Conservation (phyloP, 2,329 filamentous ascomycete genomes). For the Harringtonia lauricola region DNA sequence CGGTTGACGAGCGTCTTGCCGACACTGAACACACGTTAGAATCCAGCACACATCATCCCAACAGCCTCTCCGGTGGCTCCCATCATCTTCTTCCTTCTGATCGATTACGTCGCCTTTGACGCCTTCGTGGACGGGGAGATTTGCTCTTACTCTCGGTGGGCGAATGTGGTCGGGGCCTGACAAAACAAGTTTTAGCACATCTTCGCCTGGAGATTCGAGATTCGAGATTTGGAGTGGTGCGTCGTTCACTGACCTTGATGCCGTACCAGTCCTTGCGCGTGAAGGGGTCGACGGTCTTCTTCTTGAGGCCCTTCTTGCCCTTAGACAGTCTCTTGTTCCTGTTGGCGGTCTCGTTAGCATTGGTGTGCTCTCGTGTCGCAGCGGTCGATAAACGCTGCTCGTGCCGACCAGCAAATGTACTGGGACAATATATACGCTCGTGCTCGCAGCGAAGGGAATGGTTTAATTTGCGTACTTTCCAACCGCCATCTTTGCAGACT, state of each 20-base stretch:
- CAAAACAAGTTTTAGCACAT: not conserved
- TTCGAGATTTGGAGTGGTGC: not conserved
- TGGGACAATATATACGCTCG: no score
- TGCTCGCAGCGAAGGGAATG: not conserved
- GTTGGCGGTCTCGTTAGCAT: constrained; percentile 8
- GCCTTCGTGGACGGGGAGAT: not conserved
- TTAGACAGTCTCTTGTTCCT: constrained; percentile 99
- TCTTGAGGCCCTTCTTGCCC: constrained; percentile 99
- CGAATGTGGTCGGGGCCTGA: constrained; percentile 89
- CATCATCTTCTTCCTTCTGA: no score
- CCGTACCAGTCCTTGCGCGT: constrained; percentile 98
- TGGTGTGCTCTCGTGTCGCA: not conserved
- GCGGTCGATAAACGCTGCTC: not conserved
- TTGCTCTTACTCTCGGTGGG: constrained; percentile 77
- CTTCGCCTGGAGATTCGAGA: not conserved
- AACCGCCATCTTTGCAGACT: constrained; percentile 48
- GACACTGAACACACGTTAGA: constrained; percentile 54
- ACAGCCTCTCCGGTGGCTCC: constrained; percentile 6
- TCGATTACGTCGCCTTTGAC: no score
- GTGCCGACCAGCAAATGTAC: not conserved
- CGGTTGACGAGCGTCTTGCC: constrained; percentile 99
- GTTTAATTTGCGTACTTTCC: constrained; percentile 37
- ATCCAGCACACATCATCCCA: constrained; percentile 7
- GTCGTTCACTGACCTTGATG: constrained; percentile 59
- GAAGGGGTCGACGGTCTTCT: constrained; percentile 97